Evolutionary conservation across 2,329 filamentous ascomycete genomes (phyloP).

Genomic region (Colletotrichum tropicicola): DNA sequence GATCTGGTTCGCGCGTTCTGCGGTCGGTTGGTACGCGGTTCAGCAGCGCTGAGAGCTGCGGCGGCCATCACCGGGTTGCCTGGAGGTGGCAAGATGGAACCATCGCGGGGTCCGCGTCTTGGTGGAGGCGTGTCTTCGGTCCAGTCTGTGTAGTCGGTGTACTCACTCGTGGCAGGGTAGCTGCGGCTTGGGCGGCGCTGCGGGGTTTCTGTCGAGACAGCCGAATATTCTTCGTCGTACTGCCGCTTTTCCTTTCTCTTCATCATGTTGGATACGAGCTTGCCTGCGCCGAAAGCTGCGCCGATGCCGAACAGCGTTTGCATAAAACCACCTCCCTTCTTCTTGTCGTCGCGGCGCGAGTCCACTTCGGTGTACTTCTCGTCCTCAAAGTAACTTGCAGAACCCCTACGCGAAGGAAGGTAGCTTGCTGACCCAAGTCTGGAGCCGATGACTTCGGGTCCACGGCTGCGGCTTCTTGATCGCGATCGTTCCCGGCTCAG

Average conservation of each 20-base stretch:
- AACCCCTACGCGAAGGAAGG: slow-evolving; percentile 59
- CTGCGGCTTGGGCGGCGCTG: slow-evolving; percentile 52
- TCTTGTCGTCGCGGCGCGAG: slow-evolving; percentile 43
- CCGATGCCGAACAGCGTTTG: slow-evolving; percentile 68
- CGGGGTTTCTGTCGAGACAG: slow-evolving; percentile 69
- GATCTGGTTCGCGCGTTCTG: slow-evolving; percentile 55
- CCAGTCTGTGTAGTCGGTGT: slow-evolving; percentile 56
- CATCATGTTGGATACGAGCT: slow-evolving; percentile 67
- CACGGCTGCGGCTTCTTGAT: slow-evolving; percentile 46
- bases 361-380: slow-evolving; percentile 70
- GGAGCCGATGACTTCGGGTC: slow-evolving; percentile 61
- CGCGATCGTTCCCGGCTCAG: slow-evolving; percentile 49
- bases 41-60: slow-evolving; percentile 56
- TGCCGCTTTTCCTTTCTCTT: slow-evolving; percentile 58
- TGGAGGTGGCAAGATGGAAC: slow-evolving; percentile 57
- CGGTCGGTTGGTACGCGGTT: slow-evolving; percentile 54
- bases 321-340: slow-evolving; percentile 64
- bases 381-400: slow-evolving; percentile 66
- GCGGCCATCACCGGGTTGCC: slow-evolving; percentile 53
- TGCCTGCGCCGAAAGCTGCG: slow-evolving; percentile 69
- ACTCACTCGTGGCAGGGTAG: slow-evolving; percentile 58
- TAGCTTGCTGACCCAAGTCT: slow-evolving; percentile 66
- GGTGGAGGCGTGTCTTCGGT: slow-evolving; percentile 35
- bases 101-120: slow-evolving; percentile 36
- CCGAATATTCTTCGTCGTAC: slow-evolving; percentile 69